phyloP scores from a whole-genome alignment of 306 rosid species.

The Hippophae rhamnoides region DNA sequence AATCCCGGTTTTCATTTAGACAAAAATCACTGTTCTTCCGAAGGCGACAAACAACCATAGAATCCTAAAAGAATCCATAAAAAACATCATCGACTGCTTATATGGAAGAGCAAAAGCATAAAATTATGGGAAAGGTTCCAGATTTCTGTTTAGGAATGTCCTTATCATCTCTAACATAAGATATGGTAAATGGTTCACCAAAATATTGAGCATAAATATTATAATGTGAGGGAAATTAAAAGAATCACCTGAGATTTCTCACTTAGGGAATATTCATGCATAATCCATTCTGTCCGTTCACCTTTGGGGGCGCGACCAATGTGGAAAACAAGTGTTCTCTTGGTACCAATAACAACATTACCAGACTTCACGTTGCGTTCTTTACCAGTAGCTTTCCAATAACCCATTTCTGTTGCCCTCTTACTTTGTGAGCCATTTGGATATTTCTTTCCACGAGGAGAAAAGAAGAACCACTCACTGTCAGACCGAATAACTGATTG shows the following conservation, averaged over 20 bases:
- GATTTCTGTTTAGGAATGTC: too few relatives aligned
- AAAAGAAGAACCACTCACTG: constrained; percentile 94
- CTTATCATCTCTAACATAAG: too few relatives aligned
- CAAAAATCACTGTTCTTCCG: constrained; percentile 64
- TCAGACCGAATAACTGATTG: constrained; percentile 64
- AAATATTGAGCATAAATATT: too few relatives aligned
- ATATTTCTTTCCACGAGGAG: constrained; percentile 86
- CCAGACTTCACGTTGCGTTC: constrained; percentile 81
- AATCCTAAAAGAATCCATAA: constrained; percentile 40
- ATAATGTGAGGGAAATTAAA: background rate
- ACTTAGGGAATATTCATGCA: constrained; percentile 75
- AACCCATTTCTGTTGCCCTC: constrained; percentile 83
- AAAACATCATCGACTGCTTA: background rate
- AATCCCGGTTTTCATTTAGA: constrained; percentile 39
- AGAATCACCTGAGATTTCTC: constrained; percentile 65
- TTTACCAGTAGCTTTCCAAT: constrained; percentile 97
- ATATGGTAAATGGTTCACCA: too few relatives aligned
- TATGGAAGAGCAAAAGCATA: background rate
- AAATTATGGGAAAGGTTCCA: background rate
- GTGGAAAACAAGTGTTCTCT: constrained; percentile 88
- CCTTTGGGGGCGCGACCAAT: constrained; percentile 91
- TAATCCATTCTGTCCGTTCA: constrained; percentile 92
- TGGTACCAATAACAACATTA: constrained; percentile 59
- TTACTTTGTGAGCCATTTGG: constrained; percentile 87
- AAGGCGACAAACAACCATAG: constrained; percentile 78